phyloP scores from a whole-genome alignment of 768 basidiomycete species.

The Daedaleopsis nitida region DNA sequence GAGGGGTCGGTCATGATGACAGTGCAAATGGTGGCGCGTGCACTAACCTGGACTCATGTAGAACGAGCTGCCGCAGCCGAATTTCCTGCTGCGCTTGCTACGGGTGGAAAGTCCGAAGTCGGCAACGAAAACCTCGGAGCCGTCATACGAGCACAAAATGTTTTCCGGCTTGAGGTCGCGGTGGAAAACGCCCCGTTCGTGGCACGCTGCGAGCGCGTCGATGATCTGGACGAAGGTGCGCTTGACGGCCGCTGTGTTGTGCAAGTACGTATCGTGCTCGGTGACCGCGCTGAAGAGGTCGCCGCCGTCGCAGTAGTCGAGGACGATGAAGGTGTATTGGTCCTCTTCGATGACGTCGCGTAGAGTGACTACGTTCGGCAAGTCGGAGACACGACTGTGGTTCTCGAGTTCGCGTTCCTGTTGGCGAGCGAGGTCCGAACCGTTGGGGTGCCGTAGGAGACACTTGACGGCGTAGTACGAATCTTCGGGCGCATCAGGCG shows the following conservation, averaged over 20 bases:
- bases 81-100: constrained; percentile 21
- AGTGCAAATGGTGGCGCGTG: not conserved
- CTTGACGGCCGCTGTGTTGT: constrained; percentile 47
- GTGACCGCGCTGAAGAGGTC: constrained; percentile 52
- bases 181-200: constrained; percentile 51
- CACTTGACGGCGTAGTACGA: constrained; percentile 31
- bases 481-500: constrained; percentile 7
- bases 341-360: constrained; percentile 29
- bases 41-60: constrained; percentile 38
- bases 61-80: constrained; percentile 32
- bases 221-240: constrained; percentile 53
- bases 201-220: constrained; percentile 53
- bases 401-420: constrained; percentile 29
- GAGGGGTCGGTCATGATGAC: not conserved
- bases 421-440: constrained; percentile 16
- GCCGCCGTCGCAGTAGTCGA: constrained; percentile 37
- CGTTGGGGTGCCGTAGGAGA: constrained; percentile 25
- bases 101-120: constrained; percentile 52
- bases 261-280: constrained; percentile 36
- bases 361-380: constrained; percentile 27
- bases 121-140: constrained; percentile 43
- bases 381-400: constrained; percentile 22
- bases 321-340: constrained; percentile 33
- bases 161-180: constrained; percentile 62
- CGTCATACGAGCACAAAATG: constrained; percentile 45